A percentile compares a stretch with the other conserved stretches of the same genome.
Evolutionary conservation across 352 stramenopile genomes (phyloP).

Genomic region (Globisporangium viniferum): DNA sequence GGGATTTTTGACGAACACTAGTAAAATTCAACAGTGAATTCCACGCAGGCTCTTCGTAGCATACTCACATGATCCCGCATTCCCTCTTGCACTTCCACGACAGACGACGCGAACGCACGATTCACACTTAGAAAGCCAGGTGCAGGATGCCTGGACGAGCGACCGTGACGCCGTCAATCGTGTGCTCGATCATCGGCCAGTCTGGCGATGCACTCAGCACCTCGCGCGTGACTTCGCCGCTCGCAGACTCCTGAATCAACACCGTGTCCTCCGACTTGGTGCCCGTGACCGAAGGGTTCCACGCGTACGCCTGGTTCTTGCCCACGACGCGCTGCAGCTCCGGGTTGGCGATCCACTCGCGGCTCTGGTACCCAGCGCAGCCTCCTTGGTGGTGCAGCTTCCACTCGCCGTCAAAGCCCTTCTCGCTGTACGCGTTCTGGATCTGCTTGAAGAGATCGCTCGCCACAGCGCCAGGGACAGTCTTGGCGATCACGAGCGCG

Average conservation of each 20-base stretch:
- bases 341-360: conserved; percentile 69
- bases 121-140: conserved; percentile 34
- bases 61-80: background rate
- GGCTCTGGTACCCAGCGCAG: conserved; percentile 61
- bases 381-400: conserved; percentile 68
- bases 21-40: background rate
- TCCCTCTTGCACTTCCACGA: background rate
- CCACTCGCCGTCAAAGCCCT: conserved; percentile 60
- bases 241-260: conserved; percentile 28
- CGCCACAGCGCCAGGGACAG: conserved; percentile 28
- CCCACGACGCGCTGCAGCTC: conserved; percentile 26
- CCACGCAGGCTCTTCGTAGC: background rate
- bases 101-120: background rate
- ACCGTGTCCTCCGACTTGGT: conserved; percentile 78
- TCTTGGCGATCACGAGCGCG: conserved; percentile 46
- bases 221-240: conserved; percentile 36
- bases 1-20: background rate
- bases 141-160: conserved; percentile 58
- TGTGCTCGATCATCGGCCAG: conserved; percentile 57
- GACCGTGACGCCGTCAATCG: conserved; percentile 41
- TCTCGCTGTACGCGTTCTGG: conserved; percentile 50
- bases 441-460: conserved; percentile 51
- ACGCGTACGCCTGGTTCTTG: conserved; percentile 57
- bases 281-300: conserved; percentile 69
- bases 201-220: conserved; percentile 47